Evolutionary conservation across 306 rosid species (phyloP).

Genomic region (Datisca glomerata): DNA sequence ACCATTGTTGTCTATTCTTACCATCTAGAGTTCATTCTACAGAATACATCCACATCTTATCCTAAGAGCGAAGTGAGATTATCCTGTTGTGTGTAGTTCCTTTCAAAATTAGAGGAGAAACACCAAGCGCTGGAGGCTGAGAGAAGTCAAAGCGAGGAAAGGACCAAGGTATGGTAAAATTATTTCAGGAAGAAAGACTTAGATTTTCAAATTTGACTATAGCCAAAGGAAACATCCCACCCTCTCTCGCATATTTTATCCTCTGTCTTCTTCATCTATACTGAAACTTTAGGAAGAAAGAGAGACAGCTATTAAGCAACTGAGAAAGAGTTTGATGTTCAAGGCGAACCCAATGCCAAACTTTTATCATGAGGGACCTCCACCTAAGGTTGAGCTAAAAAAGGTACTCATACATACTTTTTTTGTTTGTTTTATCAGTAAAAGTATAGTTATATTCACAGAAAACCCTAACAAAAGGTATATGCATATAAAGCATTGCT

Average conservation of each 20-base stretch:
- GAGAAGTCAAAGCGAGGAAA: slow-evolving; percentile 76
- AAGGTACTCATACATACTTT: slow-evolving; percentile 38
- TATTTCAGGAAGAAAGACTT: no score
- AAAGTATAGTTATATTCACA: no score
- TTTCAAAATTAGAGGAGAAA: slow-evolving; percentile 80
- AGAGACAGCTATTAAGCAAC: slow-evolving; percentile 72
- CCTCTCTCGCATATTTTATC: neutral
- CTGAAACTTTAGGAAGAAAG: slow-evolving; percentile 64
- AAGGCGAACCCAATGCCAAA: slow-evolving; percentile 97
- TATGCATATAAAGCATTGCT: no score
- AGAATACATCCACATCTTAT: slow-evolving; percentile 3
- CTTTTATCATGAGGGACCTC: slow-evolving; percentile 96
- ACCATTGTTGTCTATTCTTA: slow-evolving; percentile 14
- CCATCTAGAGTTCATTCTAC: neutral
- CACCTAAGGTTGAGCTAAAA: slow-evolving; percentile 83
- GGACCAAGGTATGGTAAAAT: slow-evolving; percentile 61
- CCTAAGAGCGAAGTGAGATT: neutral
- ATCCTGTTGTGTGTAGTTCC: slow-evolving; percentile 40
- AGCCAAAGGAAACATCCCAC: no score
- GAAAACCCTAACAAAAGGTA: no score
- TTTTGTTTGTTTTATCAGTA: neutral
- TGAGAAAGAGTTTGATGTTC: slow-evolving; percentile 82
- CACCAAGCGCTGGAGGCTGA: slow-evolving; percentile 83
- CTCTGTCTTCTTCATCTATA: slow-evolving; percentile 19
- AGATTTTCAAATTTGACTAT: no score